Percentiles rank a stretch among this genome's conserved stretches.
phyloP scores from a whole-genome alignment of 1,284 basidiomycete genomes.

The Ustilago vetiveriae region DNA sequence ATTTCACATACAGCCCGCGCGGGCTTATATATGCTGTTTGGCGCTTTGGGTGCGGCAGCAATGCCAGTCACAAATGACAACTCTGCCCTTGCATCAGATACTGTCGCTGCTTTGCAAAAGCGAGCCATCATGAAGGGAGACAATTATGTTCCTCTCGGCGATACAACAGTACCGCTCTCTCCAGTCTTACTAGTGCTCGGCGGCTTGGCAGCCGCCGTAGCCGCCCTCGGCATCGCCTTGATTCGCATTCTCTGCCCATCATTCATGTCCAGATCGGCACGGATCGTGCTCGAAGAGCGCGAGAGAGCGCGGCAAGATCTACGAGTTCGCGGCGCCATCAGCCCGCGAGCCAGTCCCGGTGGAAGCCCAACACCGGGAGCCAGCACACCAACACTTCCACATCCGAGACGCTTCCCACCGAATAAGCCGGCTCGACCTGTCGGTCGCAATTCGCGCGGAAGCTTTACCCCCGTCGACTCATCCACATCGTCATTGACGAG shows the following conservation, averaged over 20 bases:
- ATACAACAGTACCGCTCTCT: conserved; percentile 38
- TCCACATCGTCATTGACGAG: conserved; percentile 6
- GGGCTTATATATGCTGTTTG: conserved; percentile 12
- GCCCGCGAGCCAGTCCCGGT: conserved; percentile 27
- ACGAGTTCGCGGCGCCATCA: conserved; percentile 33
- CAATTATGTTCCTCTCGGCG: conserved; percentile 39
- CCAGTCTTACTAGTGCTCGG: conserved; percentile 36
- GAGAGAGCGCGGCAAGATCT: conserved; percentile 39
- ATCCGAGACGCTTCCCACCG: conserved; percentile 22
- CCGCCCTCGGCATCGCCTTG: conserved; percentile 22
- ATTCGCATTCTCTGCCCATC: conserved; percentile 28
- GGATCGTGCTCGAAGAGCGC: conserved; percentile 40
- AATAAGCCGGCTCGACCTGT: conserved; percentile 28
- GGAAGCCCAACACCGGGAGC: conserved; percentile 27
- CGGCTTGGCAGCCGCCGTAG: conserved; percentile 22
- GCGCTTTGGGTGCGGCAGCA: conserved; percentile 19
- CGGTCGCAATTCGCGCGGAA: conserved; percentile 35
- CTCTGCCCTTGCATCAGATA: conserved; percentile 24
- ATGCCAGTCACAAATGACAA: conserved; percentile 22
- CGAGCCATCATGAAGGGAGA: conserved; percentile 53
- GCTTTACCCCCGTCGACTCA: conserved; percentile 15
- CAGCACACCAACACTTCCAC: conserved; percentile 15
- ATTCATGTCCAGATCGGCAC: conserved; percentile 36
- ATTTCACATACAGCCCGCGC: conserved; percentile 3
- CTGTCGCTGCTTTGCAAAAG: conserved; percentile 20